These are phyloP conservation scores for Chlamydomonas sp. DNA, from an alignment of 139 green algal genomes.

Conservation along the genomic window DNA sequence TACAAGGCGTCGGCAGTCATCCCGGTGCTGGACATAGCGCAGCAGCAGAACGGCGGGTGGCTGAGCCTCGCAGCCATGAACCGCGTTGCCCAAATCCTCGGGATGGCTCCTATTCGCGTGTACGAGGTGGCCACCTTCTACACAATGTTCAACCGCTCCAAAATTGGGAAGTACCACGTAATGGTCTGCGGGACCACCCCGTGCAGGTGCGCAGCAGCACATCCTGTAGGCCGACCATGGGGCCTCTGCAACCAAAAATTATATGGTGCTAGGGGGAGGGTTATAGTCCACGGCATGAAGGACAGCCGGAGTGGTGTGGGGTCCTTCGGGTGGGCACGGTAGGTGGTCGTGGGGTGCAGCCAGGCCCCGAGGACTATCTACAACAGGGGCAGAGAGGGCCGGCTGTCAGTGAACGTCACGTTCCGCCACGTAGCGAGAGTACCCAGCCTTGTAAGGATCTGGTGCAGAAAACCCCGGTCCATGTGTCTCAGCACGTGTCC, in stretches of 20 bases:
- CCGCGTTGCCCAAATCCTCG: conserved; percentile 86
- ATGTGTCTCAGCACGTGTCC: no score
- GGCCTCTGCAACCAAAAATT: neutral
- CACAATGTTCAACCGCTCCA: conserved; percentile 99
- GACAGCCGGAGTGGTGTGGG: neutral
- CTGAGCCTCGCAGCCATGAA: conserved; percentile 94
- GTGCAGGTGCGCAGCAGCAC: conserved; percentile 69
- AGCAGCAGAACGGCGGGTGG: conserved; percentile 96
- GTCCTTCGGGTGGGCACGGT: neutral
- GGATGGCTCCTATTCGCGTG: conserved; percentile 92
- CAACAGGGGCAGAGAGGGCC: no score
- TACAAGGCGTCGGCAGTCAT: conserved; percentile 96
- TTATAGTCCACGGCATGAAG: neutral
- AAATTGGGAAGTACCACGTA: conserved; percentile 97
- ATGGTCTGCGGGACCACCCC: conserved; percentile 98
- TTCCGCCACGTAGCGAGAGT: no score
- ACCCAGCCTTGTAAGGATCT: no score
- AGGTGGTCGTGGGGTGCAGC: no score
- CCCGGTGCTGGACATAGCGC: conserved; percentile 96
- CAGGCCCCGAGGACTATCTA: no score
- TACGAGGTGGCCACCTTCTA: conserved; percentile 99
- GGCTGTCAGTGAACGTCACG: no score
- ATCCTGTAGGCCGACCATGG: neutral
- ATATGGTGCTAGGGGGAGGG: neutral
- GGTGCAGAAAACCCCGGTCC: no score